Evolutionary conservation across 371 early-diverging fungal species (phyloP), one percentile per base, ranked within the genome.

Genomic region (Funneliformis caledonium): DNA sequence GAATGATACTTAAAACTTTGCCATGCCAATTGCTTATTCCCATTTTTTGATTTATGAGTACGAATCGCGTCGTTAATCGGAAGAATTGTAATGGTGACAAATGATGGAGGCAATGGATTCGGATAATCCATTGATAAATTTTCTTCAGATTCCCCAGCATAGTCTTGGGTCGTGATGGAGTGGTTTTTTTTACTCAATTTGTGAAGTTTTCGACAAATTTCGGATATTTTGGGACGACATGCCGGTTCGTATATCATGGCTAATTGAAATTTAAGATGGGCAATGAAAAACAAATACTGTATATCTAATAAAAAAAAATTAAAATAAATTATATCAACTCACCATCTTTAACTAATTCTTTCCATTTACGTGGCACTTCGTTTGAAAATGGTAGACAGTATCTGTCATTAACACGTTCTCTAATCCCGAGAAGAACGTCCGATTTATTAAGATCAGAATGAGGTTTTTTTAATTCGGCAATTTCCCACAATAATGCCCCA

Each of bases 401-500:
- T 59, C 56, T 59, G 4, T 79, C 43, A 70, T 8, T 50, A 11
- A 68, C 68, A n/a, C 16, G 16, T 9, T 79, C 47, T 22, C 52
- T n/a, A 59, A 79, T 70, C 33, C 70, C 45, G 1, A 68, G 9
- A 59, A 79, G 69, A 50, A 52, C 16, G 12, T 52, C 52, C 12
- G 52, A 52, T 52, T 79, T 70, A 16, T 16, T 33, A 56, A 56
- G 26, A 70, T 79, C 43, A 5, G 16, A 9, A 56, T 56, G 70
- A 16, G 79, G 79, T 12, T 50, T 52, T 79, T 45, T 79, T 19
- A 26, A 10, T 56, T 79, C 79, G 1, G 68, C 68, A n/a, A 79
- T 69, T 60, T 79, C 79, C 79, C 79, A 79, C 12, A 79, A 47
- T 16, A 79, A 42, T 5, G 70, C 70, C 37, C 79, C 79, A 45